Conservation (phyloP, 1,284 basidiomycete species). For the Cryptococcus sp. region DNA sequence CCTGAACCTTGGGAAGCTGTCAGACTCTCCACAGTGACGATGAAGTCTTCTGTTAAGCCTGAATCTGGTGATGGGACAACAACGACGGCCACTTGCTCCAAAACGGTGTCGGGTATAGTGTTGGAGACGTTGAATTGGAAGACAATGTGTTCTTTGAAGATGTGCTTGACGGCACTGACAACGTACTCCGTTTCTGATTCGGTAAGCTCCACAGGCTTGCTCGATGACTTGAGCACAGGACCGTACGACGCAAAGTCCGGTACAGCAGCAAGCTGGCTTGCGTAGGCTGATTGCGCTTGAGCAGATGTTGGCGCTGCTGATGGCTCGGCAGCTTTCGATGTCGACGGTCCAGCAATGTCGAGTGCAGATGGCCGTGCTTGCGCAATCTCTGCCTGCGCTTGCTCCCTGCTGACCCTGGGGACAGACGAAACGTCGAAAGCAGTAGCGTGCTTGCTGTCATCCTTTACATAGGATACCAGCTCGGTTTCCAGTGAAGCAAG, state of each 20-base stretch:
- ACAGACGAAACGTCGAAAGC: slow-evolving; percentile 79
- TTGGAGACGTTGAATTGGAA: slow-evolving; percentile 99
- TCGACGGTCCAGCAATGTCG: slow-evolving; percentile 65
- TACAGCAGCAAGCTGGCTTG: slow-evolving; percentile 78
- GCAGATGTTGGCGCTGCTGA: slow-evolving; percentile 66
- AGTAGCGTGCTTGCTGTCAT: slow-evolving; percentile 65
- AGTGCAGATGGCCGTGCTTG: slow-evolving; percentile 72
- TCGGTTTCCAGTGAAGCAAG: slow-evolving; percentile 81
- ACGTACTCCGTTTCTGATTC: slow-evolving; percentile 99
- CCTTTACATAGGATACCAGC: slow-evolving; percentile 84
- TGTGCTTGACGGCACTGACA: slow-evolving; percentile 93
- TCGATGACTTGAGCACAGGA: slow-evolving; percentile 80
- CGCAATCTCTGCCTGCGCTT: slow-evolving; percentile 80
- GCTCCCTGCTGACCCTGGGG: slow-evolving; percentile 86
- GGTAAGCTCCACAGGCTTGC: slow-evolving; percentile 79
- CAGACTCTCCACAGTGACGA: slow-evolving; percentile 78
- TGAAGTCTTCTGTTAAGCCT: slow-evolving; percentile 89
- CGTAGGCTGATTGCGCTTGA: slow-evolving; percentile 82
- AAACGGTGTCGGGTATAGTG: slow-evolving; percentile 95
- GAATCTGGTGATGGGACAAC: slow-evolving; percentile 78
- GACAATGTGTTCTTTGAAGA: slow-evolving; percentile 93
- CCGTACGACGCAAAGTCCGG: slow-evolving; percentile 87
- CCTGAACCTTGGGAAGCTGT: slow-evolving; percentile 71
- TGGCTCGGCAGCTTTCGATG: slow-evolving; percentile 58
- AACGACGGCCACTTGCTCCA: slow-evolving; percentile 93